Conservation (phyloP, 306 rosid genomes). For the Castanea sativa region DNA sequence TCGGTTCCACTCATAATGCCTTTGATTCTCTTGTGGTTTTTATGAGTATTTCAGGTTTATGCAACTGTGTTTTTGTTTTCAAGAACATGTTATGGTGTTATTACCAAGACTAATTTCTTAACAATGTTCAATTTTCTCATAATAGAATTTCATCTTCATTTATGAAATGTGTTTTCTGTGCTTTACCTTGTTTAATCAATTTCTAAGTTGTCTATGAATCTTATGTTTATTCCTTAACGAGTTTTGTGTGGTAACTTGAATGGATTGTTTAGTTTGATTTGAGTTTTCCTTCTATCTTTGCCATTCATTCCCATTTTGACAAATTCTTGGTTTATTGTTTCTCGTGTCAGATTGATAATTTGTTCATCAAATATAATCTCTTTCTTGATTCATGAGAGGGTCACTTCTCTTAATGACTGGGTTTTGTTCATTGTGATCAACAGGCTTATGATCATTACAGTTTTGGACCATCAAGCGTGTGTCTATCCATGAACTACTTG, state of each 20-base stretch:
- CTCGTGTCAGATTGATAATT: slow-evolving; percentile 8
- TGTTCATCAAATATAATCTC: background rate
- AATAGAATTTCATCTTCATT: slow-evolving; percentile 3
- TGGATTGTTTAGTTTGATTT: slow-evolving; percentile 8
- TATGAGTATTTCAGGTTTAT: slow-evolving; percentile 7
- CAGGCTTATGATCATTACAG: slow-evolving; percentile 60
- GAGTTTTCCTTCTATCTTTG: slow-evolving; percentile 8
- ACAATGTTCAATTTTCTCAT: background rate
- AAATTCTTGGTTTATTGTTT: background rate
- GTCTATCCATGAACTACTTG: slow-evolving; percentile 67
- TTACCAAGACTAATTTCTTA: background rate
- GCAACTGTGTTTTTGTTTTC: slow-evolving; percentile 21
- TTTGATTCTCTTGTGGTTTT: background rate
- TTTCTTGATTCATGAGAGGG: slow-evolving; percentile 10
- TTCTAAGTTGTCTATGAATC: slow-evolving; percentile 12
- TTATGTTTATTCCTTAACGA: background rate
- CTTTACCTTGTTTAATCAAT: slow-evolving; percentile 1
- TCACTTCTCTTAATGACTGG: slow-evolving; percentile 28
- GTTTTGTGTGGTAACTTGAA: slow-evolving; percentile 23
- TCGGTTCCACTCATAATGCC: background rate
- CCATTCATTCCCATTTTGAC: background rate
- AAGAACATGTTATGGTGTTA: background rate
- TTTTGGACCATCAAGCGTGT: slow-evolving; percentile 56
- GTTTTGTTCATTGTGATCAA: slow-evolving; percentile 29
- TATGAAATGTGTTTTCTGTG: slow-evolving; percentile 14